Evolutionary conservation across 2,329 filamentous ascomycete genomes (phyloP).

Genomic region (Fonsecaea erecta): DNA sequence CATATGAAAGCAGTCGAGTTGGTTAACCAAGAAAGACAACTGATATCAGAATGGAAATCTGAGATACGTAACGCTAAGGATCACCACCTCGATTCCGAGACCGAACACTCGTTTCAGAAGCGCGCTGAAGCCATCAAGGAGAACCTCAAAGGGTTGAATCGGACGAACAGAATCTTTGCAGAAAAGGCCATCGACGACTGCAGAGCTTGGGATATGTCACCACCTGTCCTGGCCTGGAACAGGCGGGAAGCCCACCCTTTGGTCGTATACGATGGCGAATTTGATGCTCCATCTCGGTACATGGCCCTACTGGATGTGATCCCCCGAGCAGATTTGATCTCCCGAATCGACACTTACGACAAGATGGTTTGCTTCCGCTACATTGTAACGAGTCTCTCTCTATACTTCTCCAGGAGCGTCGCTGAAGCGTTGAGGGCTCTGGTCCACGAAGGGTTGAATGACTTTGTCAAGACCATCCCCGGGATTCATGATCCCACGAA

Average conservation of each 20-base stretch:
- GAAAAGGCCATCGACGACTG: constrained; percentile 37
- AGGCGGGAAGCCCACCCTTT: constrained; percentile 33
- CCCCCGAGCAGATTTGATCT: constrained; percentile 61
- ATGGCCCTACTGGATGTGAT: constrained; percentile 54
- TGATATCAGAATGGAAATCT: constrained; percentile 24
- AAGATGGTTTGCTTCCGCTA: constrained; percentile 35
- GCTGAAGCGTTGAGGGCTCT: constrained; percentile 25
- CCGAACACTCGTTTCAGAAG: constrained; percentile 9
- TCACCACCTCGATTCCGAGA: not conserved
- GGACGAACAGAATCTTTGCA: constrained; percentile 26
- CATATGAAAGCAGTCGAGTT: constrained; percentile 26
- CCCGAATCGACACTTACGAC: constrained; percentile 50
- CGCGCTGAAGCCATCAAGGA: constrained; percentile 14
- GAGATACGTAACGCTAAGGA: not conserved
- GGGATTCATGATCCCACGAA: constrained; percentile 31
- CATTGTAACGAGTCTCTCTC: constrained; percentile 21
- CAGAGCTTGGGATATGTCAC: constrained; percentile 27
- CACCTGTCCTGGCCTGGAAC: constrained; percentile 33
- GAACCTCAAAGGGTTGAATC: constrained; percentile 15
- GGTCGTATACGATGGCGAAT: constrained; percentile 30
- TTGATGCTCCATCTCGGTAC: constrained; percentile 22
- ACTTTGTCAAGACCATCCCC: constrained; percentile 34
- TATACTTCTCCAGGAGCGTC: constrained; percentile 16
- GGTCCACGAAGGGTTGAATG: constrained; percentile 27
- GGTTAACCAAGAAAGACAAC: constrained; percentile 24